phyloP scores from a whole-genome alignment of 805 yeast species.

The Cyberlindnera euphorbiae region DNA sequence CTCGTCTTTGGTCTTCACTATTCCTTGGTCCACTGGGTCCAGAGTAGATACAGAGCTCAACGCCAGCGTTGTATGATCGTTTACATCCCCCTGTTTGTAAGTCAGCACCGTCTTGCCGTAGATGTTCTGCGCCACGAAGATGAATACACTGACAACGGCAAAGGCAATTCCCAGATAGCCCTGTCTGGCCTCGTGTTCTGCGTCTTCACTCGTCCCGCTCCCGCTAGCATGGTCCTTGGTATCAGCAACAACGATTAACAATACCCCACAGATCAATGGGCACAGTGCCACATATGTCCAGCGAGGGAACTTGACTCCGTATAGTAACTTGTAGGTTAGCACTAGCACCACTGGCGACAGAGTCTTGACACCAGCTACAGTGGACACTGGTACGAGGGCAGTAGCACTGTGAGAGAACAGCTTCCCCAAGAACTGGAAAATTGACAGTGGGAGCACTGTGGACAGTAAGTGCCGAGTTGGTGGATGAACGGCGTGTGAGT shows the following conservation, averaged over 20 bases:
- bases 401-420: constrained; percentile 60
- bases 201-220: constrained; percentile 33
- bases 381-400: constrained; percentile 58
- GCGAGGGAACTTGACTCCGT: constrained; percentile 45
- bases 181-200: too few species aligned
- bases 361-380: constrained; percentile 68
- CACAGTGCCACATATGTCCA: constrained; percentile 47
- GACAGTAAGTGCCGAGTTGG: constrained; percentile 39
- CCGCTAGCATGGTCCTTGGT: constrained; percentile 31
- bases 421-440: constrained; percentile 63
- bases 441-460: constrained; percentile 57
- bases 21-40: neutral
- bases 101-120: constrained; percentile 82
- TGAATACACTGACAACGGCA: constrained; percentile 63
- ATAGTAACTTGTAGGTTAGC: constrained; percentile 45
- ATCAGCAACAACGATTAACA: constrained; percentile 31
- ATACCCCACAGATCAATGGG: constrained; percentile 50
- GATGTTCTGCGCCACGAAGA: constrained; percentile 82
- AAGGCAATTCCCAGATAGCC: constrained; percentile 59
- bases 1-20: constrained; percentile 1
- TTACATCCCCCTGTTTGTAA: constrained; percentile 25
- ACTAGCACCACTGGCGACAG: constrained; percentile 61
- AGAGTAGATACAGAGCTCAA: constrained; percentile 2
- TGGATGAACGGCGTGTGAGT: constrained; percentile 22
- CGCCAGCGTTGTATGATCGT: constrained; percentile 25